Evolutionary conservation across 2,329 filamentous ascomycete species (phyloP), one percentile per base, ranked within the genome.

Genomic region (Nigrograna mackinnonii): DNA sequence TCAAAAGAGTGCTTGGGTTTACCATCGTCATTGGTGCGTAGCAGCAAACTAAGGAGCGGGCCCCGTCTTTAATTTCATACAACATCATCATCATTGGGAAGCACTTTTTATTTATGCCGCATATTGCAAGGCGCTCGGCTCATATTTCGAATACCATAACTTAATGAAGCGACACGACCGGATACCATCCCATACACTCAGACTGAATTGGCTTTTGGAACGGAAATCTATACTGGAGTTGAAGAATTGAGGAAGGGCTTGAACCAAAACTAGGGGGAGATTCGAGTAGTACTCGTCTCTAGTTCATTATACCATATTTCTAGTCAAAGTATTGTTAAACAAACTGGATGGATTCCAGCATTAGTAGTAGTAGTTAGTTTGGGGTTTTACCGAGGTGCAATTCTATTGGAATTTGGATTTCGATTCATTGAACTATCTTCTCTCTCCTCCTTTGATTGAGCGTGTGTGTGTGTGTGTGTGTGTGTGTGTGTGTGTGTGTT

Each of bases 1-100:
- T 72, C 94, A 99, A 73, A 97, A 97, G 78, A 95, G 89, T 58
- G 95, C 94, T 7, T 99, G 94, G 94, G 91, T 94, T 20, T 97
- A 91, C 71, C 94, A 99, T 68, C 85, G 94, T 47, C 95, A 97
- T 73, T 99, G 94, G 94, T 99, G 94, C 68, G 86, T 94, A 44
- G 85, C 86, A 46, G 88, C 88, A 13, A 79, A 79, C 41, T 67
- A 62, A 47, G 44, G 42, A 46, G 50, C 39, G 28, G 37, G 22
- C 54, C 35, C n/a, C 35, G 43, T 49, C 46, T 44, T 44, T 55
- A 54, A 51, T 55, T 50, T 40, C 43, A 49, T 52, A 48, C 44
- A 41, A 43, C 56, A 56, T 57, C 57, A 62, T 62, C 41, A 56
- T 59, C 57, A 58, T 50, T 47, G 51, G 57, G 56, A 44, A 46